Percentiles rank a stretch among this genome's conserved stretches.
Conservation (phyloP, 78 protist species). For the Dictyostelium firmibasis region DNA sequence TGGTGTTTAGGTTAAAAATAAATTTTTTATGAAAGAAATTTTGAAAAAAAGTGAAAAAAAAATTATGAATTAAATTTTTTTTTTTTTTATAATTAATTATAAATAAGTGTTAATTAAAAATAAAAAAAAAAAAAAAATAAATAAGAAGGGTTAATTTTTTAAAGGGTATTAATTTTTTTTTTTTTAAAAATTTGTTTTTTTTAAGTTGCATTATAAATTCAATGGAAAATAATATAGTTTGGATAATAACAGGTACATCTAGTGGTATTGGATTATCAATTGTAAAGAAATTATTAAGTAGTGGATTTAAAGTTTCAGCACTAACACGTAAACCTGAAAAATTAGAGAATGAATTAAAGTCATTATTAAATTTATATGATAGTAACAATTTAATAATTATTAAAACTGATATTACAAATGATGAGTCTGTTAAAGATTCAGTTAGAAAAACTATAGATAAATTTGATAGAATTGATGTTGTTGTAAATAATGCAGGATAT, state of each 20-base stretch:
- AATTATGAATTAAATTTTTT: too few species aligned
- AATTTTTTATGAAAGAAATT: too few species aligned
- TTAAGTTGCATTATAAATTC: too few species aligned
- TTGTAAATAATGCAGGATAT: slow-evolving; percentile 55
- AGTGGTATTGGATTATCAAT: not conserved
- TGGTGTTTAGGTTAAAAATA: too few species aligned
- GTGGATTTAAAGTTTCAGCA: not conserved
- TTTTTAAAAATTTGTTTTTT: too few species aligned
- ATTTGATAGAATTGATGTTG: slow-evolving; percentile 25
- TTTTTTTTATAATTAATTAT: too few species aligned
- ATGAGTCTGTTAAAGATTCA: slow-evolving; percentile 13
- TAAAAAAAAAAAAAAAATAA: too few species aligned
- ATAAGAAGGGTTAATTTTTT: too few species aligned
- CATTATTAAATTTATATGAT: too few species aligned
- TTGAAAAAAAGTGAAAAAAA: too few species aligned
- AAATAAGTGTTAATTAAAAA: too few species aligned
- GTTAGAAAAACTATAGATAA: not conserved
- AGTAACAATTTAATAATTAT: not conserved
- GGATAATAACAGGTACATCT: not conserved
- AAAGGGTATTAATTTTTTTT: too few species aligned
- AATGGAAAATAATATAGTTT: not conserved
- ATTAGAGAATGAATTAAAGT: not conserved
- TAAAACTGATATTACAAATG: slow-evolving; percentile 11
- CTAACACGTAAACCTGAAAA: not conserved
- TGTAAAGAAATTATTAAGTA: not conserved